Percentiles rank a stretch among this genome's conserved stretches.
Evolutionary conservation across 441 rosid species (phyloP).

Genomic region (Rhodomyrtus psidioides): DNA sequence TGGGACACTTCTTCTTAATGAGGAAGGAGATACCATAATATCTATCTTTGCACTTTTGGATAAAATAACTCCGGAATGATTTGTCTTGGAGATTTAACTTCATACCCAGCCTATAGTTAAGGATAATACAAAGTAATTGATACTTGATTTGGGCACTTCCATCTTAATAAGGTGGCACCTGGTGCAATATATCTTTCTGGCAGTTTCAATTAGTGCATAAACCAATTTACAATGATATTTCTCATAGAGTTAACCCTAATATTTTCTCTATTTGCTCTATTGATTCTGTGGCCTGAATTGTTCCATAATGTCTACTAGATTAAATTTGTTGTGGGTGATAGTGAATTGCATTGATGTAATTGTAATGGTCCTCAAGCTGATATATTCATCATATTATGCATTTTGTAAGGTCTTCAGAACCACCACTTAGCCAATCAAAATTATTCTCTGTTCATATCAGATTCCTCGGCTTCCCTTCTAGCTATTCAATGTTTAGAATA

Average conservation of each 20-base stretch:
- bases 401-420: not conserved
- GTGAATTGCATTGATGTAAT: not conserved
- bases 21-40: not conserved
- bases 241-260: not conserved
- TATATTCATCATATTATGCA: not conserved
- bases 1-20: not conserved
- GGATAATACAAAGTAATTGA: not conserved
- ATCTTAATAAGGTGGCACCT: not conserved
- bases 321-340: not conserved
- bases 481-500: not conserved
- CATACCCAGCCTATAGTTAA: not conserved
- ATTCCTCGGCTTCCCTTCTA: not conserved
- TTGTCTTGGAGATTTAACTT: not conserved
- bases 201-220: not conserved
- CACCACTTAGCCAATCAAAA: not conserved
- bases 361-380: not conserved
- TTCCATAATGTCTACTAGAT: not conserved
- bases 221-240: not conserved
- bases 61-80: not conserved
- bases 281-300: not conserved
- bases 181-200: not conserved
- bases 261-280: not conserved
- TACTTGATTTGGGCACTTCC: not conserved
- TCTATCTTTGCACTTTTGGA: not conserved
- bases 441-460: not conserved